A percentile compares a stretch with the other conserved stretches of the same genome.
Conservation (phyloP, 306 rosid genomes). For the Adenanthera pavonina region DNA sequence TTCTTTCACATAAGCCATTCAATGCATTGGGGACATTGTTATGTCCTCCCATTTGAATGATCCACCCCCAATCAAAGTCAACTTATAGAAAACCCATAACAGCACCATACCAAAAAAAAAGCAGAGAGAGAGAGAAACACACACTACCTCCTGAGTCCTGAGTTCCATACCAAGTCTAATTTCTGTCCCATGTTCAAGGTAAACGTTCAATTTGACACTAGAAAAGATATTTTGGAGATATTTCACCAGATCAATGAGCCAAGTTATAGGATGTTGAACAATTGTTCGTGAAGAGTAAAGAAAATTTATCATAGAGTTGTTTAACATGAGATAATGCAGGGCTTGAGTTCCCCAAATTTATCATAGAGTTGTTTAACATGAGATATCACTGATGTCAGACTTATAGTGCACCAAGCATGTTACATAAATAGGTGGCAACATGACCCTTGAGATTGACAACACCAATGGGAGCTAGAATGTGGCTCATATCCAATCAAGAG, state of each 20-base stretch:
- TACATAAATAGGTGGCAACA: background rate
- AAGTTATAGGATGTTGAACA: slow-evolving; percentile 6
- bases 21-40: slow-evolving; percentile 11
- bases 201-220: slow-evolving; percentile 7
- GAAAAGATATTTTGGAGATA: background rate
- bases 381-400: background rate
- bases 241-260: background rate
- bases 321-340: background rate
- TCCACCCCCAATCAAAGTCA: slow-evolving; percentile 1
- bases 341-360: background rate
- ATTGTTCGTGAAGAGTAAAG: background rate
- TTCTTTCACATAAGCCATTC: slow-evolving; percentile 22
- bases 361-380: background rate
- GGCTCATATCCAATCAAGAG: background rate
- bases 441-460: slow-evolving; percentile 3
- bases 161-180: background rate
- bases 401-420: background rate
- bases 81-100: background rate
- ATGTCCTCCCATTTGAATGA: slow-evolving; percentile 16
- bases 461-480: background rate
- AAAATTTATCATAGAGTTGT: background rate
- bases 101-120: background rate
- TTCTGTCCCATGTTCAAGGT: slow-evolving; percentile 7
- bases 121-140: background rate
- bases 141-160: background rate